Conservation (phyloP, 768 basidiomycete genomes). For the Leccinum sublutescens region DNA sequence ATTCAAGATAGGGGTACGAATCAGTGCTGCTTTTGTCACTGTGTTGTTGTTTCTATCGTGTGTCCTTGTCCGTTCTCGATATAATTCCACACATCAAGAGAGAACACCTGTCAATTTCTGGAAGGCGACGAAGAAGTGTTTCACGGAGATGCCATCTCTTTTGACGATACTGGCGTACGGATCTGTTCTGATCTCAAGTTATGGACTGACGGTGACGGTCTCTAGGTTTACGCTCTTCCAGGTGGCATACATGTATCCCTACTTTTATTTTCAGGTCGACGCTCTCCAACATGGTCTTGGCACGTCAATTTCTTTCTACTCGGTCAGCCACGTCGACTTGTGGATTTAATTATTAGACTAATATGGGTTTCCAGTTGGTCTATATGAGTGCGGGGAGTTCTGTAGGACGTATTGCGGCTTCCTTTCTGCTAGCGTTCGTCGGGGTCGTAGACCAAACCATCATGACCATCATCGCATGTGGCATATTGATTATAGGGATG, state of each 20-base stretch:
- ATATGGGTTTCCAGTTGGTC: not conserved
- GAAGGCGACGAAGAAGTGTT: conserved; percentile 22
- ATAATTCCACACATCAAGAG: not conserved
- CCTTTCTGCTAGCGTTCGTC: conserved; percentile 37
- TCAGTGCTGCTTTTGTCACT: conserved; percentile 39
- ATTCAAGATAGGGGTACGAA: conserved; percentile 39
- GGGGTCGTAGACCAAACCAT: conserved; percentile 46
- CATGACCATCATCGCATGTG: conserved; percentile 31
- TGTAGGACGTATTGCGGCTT: conserved; percentile 47
- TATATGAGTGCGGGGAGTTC: conserved; percentile 50
- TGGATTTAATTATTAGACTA: not conserved
- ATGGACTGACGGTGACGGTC: not conserved
- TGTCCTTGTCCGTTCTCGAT: conserved; percentile 37
- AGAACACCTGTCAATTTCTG: conserved; percentile 7
- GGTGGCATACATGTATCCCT: conserved; percentile 46
- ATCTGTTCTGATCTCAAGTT: not conserved
- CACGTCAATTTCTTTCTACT: conserved; percentile 52
- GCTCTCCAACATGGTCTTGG: conserved; percentile 48
- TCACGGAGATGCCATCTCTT: conserved; percentile 23
- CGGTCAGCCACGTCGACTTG: not conserved
- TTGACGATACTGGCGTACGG: conserved; percentile 25
- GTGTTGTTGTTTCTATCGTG: conserved; percentile 39
- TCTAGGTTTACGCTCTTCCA: conserved; percentile 30
- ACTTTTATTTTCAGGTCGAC: conserved; percentile 59
- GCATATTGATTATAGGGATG: conserved; percentile 41